Evolutionary conservation across 164 flowering plant genomes (phyloP), one percentile per base, ranked within the genome.

Genomic region (Vitis rupestris): DNA sequence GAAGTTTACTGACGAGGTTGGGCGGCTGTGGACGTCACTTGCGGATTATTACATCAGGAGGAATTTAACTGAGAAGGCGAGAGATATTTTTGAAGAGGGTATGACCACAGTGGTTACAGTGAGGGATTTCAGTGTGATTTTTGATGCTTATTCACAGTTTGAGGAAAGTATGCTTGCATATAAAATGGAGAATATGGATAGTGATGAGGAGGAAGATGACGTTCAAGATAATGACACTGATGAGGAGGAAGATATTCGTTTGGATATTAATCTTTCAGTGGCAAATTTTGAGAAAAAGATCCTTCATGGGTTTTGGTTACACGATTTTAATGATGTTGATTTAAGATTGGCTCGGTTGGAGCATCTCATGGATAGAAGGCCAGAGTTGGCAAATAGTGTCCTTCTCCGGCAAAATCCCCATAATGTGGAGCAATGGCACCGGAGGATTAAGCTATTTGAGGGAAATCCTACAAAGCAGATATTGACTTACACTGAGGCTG

Each of bases 341-440:
- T 76, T 91, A 82, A 80, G 97, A 75, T 61, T 94, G 70, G 97
- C 95, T 7, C 75, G 96, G 59, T 80, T 91, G 74, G 97, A 90
- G 52, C 62, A 86, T 76, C 80, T 94, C 5, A 89, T 94, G 85
- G 82, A 88, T 68, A 82, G 99, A 67, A 86, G 98, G 73, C 97
- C 99, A 0, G 98, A 89, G 75, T 76, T 95, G 68, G 96, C 93
- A 8, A 95, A 91, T 48, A 94, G 99, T 74, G 99, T 94, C 9
- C 85, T 92, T n/a, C 81, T 94, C 11, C 76, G 99, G 49, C 99
- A 94, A 69, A 94, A 94, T 75, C 99, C 99, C 1, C 99, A 94
- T 72, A 94, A 94, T 84, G 99, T 94, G 10, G 94, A 91, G 67
- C 97, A 94, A 72, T 94, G 99, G 99, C 99, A 92, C 69, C 71